Conservation (phyloP, 441 rosid genomes). For the Populus trichocarpa region DNA sequence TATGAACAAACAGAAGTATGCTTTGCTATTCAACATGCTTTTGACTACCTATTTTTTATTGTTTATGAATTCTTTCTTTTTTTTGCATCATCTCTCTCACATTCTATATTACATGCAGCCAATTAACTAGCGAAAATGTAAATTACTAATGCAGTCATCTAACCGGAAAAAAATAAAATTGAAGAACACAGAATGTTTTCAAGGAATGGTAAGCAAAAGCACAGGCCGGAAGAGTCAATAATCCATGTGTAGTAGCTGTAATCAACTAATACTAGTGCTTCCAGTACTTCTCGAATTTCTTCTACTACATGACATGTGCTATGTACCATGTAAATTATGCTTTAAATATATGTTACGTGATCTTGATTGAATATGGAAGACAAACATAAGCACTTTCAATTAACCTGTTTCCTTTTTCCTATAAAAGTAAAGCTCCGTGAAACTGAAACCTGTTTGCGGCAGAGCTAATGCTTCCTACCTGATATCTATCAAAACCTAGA, state of each 20-base stretch:
- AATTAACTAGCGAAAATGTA: neutral
- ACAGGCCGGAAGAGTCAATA: neutral
- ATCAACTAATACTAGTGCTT: neutral
- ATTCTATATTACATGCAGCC: neutral
- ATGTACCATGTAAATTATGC: no score
- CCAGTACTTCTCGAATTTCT: no score
- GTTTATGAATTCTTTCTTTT: neutral
- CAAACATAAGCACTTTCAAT: no score
- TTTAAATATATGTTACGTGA: no score
- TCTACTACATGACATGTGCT: no score
- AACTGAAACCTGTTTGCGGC: neutral
- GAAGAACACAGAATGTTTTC: no score
- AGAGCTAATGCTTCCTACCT: neutral
- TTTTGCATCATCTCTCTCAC: neutral
- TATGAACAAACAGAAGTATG: conserved; percentile 47
- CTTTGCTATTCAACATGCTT: neutral
- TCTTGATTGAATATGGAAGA: no score
- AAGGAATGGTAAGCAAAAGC: neutral
- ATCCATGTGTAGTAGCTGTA: neutral
- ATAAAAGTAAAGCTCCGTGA: neutral
- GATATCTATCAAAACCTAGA: neutral
- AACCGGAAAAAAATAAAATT: no score
- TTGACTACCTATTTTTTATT: neutral
- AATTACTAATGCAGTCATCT: neutral
- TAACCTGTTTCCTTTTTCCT: no score